Percentiles rank a stretch among this genome's conserved stretches.
Conservation (phyloP, 2,329 filamentous ascomycete genomes). For the Penicillium griseofulvum region DNA sequence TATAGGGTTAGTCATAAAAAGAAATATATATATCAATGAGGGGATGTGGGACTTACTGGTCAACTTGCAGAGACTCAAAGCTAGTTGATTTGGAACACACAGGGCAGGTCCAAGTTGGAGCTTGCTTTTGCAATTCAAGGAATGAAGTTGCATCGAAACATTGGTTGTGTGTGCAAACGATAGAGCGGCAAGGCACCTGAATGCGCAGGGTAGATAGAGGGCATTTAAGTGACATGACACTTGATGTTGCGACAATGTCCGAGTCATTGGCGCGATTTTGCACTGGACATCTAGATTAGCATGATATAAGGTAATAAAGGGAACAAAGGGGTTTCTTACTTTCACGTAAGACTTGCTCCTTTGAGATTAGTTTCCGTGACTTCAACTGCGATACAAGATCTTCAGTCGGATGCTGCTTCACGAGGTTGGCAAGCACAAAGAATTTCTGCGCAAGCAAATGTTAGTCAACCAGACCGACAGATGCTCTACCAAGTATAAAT, state of each 20-base stretch:
- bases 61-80: constrained; percentile 79
- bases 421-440: constrained; percentile 71
- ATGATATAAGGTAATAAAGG: constrained; percentile 10
- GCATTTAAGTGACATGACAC: constrained; percentile 86
- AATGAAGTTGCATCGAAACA: constrained; percentile 95
- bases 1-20: constrained; percentile 33
- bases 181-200: constrained; percentile 72
- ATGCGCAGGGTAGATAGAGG: constrained; percentile 85
- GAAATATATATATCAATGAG: background rate
- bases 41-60: constrained; percentile 61
- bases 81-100: constrained; percentile 81
- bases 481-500: background rate
- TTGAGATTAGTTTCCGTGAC: constrained; percentile 69
- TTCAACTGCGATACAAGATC: constrained; percentile 68
- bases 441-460: constrained; percentile 56
- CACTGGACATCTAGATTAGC: constrained; percentile 54
- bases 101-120: constrained; percentile 93
- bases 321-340: constrained; percentile 50
- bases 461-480: background rate
- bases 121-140: constrained; percentile 90
- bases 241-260: constrained; percentile 85
- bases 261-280: constrained; percentile 76
- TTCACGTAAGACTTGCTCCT: constrained; percentile 77
- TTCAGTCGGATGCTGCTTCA: constrained; percentile 68
- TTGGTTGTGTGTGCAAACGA: constrained; percentile 80